Conservation (phyloP, 495 filamentous ascomycete genomes). For the Aspergillus bridgeri region DNA sequence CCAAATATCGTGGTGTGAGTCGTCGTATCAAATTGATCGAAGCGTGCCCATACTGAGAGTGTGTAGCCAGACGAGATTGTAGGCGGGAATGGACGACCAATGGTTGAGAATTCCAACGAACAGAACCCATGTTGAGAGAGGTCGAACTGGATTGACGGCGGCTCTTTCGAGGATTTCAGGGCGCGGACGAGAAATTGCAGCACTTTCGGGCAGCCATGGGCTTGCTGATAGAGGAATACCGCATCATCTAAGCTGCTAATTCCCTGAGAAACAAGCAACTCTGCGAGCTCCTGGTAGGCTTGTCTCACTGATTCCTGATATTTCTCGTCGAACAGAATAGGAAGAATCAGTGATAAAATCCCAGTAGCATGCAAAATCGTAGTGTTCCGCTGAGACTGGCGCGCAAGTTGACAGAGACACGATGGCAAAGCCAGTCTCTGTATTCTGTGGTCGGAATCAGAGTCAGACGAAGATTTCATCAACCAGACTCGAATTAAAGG, state of each 20-base stretch:
- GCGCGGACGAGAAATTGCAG: conserved; percentile 71
- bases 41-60: conserved; percentile 79
- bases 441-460: conserved; percentile 21
- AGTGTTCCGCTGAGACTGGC: conserved; percentile 68
- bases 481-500: conserved; percentile 43
- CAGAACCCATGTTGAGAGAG: conserved; percentile 81
- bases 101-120: conserved; percentile 79
- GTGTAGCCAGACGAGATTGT: conserved; percentile 78
- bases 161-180: conserved; percentile 66
- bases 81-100: conserved; percentile 81
- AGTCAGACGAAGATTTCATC: conserved; percentile 23
- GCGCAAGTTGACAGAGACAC: conserved; percentile 43
- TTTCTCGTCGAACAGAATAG: conserved; percentile 56
- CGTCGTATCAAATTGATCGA: conserved; percentile 78
- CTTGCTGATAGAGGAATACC: conserved; percentile 65
- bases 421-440: conserved; percentile 37
- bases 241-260: conserved; percentile 75
- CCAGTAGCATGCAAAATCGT: conserved; percentile 74
- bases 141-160: conserved; percentile 91
- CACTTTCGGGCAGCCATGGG: conserved; percentile 56
- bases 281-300: conserved; percentile 52
- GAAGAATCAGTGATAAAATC: conserved; percentile 68
- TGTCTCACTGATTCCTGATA: conserved; percentile 48
- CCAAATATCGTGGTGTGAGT: conserved; percentile 95
- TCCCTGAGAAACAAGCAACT: conserved; percentile 48